Conservation (phyloP, 2,329 filamentous ascomycete species). For the Epichloe typhina region DNA sequence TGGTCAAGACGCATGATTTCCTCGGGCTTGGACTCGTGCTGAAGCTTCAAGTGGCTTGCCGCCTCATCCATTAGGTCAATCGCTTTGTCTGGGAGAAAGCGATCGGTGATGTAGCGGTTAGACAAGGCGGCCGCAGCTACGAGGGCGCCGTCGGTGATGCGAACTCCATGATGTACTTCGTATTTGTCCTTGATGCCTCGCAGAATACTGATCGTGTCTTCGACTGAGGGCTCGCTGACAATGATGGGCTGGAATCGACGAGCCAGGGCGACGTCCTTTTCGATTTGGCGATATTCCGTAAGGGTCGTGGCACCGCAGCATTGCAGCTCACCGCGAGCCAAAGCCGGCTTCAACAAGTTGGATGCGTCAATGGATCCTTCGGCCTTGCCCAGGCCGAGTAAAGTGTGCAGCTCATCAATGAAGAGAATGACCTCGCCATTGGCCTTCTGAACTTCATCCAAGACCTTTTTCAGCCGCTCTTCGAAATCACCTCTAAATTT, state of each 20-base stretch:
- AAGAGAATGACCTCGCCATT: slow-evolving; percentile 87
- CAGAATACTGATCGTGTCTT: slow-evolving; percentile 88
- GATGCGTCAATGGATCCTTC: slow-evolving; percentile 95
- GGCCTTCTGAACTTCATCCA: slow-evolving; percentile 83
- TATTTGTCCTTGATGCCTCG: slow-evolving; percentile 96
- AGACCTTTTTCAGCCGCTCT: slow-evolving; percentile 77
- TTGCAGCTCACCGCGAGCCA: slow-evolving; percentile 87
- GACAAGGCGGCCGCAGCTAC: slow-evolving; percentile 86
- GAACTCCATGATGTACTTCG: slow-evolving; percentile 90
- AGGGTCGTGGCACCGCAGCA: slow-evolving; percentile 92
- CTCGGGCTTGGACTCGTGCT: slow-evolving; percentile 95
- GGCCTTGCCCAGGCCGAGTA: slow-evolving; percentile 85
- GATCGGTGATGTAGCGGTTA: slow-evolving; percentile 92
- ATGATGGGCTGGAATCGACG: slow-evolving; percentile 87
- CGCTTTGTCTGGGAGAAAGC: slow-evolving; percentile 91
- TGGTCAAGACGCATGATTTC: slow-evolving; percentile 86
- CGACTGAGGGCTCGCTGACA: slow-evolving; percentile 82
- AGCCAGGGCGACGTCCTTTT: slow-evolving; percentile 89
- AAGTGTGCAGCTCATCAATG: slow-evolving; percentile 84
- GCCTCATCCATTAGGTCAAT: slow-evolving; percentile 96
- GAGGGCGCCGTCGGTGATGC: slow-evolving; percentile 83
- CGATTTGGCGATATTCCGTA: slow-evolving; percentile 82
- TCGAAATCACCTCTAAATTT: slow-evolving; percentile 96
- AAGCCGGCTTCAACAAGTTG: slow-evolving; percentile 82
- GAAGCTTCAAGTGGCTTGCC: slow-evolving; percentile 74